phyloP scores from a whole-genome alignment of 306 rosid species.

The Dicorynia guianensis region DNA sequence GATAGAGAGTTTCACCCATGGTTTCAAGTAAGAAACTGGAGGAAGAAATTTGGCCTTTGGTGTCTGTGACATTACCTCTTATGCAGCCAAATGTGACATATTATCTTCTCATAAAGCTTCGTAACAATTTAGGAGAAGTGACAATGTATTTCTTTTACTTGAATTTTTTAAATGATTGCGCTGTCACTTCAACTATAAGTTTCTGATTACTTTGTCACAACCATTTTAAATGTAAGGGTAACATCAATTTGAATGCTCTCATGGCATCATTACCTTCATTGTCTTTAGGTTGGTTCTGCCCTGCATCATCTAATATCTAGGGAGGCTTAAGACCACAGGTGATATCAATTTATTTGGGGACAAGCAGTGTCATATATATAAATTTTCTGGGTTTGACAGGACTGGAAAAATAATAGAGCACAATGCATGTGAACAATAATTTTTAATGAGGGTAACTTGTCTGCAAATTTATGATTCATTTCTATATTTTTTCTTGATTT shows the following conservation, averaged over 20 bases:
- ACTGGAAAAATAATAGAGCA: neutral
- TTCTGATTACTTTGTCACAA: neutral
- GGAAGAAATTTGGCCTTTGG: neutral
- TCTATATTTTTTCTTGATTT: slow-evolving; percentile 14
- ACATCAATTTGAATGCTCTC: neutral
- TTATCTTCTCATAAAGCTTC: neutral
- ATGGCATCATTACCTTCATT: slow-evolving; percentile 2
- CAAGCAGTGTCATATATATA: neutral
- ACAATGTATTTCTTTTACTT: neutral
- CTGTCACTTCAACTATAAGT: neutral
- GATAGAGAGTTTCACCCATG: neutral
- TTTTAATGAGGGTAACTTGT: neutral
- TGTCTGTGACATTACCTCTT: neutral
- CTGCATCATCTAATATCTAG: neutral
- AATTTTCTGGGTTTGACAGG: neutral
- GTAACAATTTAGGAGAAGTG: neutral
- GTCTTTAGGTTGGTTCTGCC: slow-evolving; percentile 11
- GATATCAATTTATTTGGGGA: neutral
- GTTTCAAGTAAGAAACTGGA: neutral
- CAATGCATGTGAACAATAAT: neutral
- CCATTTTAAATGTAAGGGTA: neutral
- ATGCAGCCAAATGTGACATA: neutral
- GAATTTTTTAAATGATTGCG: neutral
- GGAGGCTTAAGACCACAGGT: neutral
- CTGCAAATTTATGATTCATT: slow-evolving; percentile 6